Conservation (phyloP, 2,329 filamentous ascomycete species). For the Annulohypoxylon truncatum region DNA sequence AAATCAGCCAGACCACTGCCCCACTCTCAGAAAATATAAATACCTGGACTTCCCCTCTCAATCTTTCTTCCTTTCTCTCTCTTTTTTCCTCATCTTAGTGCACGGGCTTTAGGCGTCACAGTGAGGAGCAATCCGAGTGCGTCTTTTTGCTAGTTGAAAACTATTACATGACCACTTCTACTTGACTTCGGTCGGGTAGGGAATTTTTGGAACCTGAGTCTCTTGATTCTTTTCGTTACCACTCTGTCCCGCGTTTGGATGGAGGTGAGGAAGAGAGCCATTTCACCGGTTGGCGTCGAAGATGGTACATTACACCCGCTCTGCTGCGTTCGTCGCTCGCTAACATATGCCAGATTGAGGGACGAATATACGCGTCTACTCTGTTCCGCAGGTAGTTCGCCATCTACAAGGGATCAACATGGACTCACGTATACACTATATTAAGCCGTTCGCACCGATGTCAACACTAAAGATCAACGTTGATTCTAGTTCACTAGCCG, state of each 20-base stretch:
- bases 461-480: too few species aligned
- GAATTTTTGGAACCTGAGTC: slow-evolving; percentile 78
- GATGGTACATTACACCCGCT: not conserved
- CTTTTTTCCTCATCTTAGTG: slow-evolving; percentile 69
- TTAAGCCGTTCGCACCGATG: not conserved
- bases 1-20: not conserved
- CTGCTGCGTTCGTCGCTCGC: not conserved
- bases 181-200: slow-evolving; percentile 73
- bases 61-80: slow-evolving; percentile 47
- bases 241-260: slow-evolving; percentile 53
- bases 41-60: slow-evolving; percentile 4
- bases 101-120: slow-evolving; percentile 84
- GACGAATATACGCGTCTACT: too few species aligned
- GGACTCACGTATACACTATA: not conserved
- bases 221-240: slow-evolving; percentile 62
- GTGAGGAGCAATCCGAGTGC: slow-evolving; percentile 90
- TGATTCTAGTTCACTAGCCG: too few species aligned
- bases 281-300: not conserved
- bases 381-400: too few species aligned
- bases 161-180: slow-evolving; percentile 82
- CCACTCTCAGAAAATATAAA: slow-evolving; percentile 35
- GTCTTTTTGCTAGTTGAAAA: slow-evolving; percentile 93
- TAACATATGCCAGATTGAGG: not conserved
- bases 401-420: too few species aligned
- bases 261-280: slow-evolving; percentile 60